Base-by-base conservation (phyloP, 2,329 filamentous ascomycete species). In the Penicillium sp. region DNA sequence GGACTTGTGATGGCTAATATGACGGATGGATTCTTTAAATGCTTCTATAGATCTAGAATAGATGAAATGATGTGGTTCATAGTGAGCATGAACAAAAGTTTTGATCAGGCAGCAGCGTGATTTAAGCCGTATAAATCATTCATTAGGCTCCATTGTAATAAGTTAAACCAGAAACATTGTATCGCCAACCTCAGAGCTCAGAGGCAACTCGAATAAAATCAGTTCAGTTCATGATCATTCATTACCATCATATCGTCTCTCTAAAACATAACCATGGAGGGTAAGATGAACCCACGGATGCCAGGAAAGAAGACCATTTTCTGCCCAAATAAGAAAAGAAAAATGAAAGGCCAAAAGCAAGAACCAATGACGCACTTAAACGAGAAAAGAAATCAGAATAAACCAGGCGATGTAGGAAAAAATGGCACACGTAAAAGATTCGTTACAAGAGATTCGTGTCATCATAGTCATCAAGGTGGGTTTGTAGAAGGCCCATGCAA, bases 391-490 rank as follows among this genome's bases (percentile, higher is more conserved):
- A 26, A 20, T 42, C 33, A 49, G n/a, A 45, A 52, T 43, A 55
- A 55, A 25, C 31, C 37, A 55, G 23, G 55, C 53, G 51, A 56
- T 54, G 55, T 55, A 57, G 23, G 22, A 45, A 49, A 9, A 49
- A 54, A 59, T 60, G 49, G 59, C 58, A 58, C 56, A 65, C 60
- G 63, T 60, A 62, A 54, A 60, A 63, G 48, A 66, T 63, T 66
- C 63, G 60, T 66, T 49, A 59, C 60, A 71, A 64, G 60, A 70
- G 62, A 71, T 71, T 72, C 70, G 70, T 72, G 60, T 66, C 67
- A 67, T 72, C 69, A 69, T 72, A 65, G 70, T 71, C 69, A 60
- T 70, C 59, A 67, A 66, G 62, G 48, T 46, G 45, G 49, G 43
- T 54, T 37, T 47, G 50, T 43, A 37, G 54, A 18, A 40, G 47